Evolutionary conservation across 78 protist species (phyloP), one percentile per base, ranked within the genome.

Genomic region (Polysphondylium violaceum): DNA sequence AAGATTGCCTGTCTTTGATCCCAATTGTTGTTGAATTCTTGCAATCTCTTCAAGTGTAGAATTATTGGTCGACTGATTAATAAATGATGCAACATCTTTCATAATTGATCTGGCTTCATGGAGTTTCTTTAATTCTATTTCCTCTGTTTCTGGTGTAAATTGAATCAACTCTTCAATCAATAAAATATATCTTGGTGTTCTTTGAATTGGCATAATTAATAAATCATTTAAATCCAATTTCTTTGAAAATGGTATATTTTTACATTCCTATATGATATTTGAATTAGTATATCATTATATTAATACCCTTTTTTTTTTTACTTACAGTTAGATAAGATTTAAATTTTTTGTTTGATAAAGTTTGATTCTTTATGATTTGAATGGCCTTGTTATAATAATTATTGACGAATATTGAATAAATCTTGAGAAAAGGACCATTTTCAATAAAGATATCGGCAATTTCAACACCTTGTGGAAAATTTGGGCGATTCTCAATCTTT

Each of bases 181-280:
- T 58, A 83, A 83, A 14, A 83, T 72, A 83, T 83, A 83, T 83
- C 90, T 83, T 53, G 76, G 77, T 69, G 69, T 40, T 69, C 78
- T 83, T 43, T 83, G 90, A 27, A 69, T 58, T 56, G 90, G 90
- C 90, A 83, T 83, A 43, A 83, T 83, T 27, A 83, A 25, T 31
- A 83, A 83, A 69, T 83, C 90, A 83, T 83, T 83, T 59, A 83
- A 83, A 44, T 83, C 90, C 31, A 83, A 83, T 59, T 83, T 83
- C 29, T 58, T 83, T 83, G 90, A 56, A 27, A 14, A 44, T 40
- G 63, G 78, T 31, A 31, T 21, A 43, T 72, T 55, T 83, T 83
- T 83, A 69, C 90, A 83, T 83, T 83, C 81, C 90, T 81, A 61
- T 7, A 47, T 47, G 11, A 14, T 47, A 47, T 47, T 47, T 47